Conservation (phyloP, 73 alveolate species). For the Paramecium bursaria region DNA sequence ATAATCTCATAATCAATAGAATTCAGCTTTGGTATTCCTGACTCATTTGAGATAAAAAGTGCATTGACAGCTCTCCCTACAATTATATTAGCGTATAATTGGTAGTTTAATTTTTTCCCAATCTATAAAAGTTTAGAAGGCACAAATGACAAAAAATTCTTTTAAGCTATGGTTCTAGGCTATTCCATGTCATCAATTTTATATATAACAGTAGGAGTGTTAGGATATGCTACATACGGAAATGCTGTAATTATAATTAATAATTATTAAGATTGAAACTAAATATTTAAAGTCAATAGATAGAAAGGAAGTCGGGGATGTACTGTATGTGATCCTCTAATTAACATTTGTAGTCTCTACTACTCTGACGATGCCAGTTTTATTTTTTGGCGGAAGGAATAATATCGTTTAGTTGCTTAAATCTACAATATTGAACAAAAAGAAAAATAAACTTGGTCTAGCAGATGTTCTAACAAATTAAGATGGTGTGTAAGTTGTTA, state of each 20-base stretch:
- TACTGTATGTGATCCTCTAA: slow-evolving; percentile 30
- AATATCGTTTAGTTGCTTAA: slow-evolving; percentile 22
- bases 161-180: slow-evolving; percentile 1
- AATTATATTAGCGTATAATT: slow-evolving; percentile 28
- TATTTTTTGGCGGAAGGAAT: slow-evolving; percentile 54
- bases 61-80: slow-evolving; percentile 54
- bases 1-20: not conserved
- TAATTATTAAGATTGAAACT: not conserved
- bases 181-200: slow-evolving; percentile 55
- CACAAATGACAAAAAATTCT: slow-evolving; percentile 6
- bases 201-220: slow-evolving; percentile 36
- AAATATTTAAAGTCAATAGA: slow-evolving; percentile 35
- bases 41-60: not conserved
- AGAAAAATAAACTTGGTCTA: no score
- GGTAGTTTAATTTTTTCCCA: slow-evolving; percentile 59
- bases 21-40: not conserved
- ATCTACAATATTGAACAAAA: not conserved
- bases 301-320: slow-evolving; percentile 29
- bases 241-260: not conserved
- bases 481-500: slow-evolving; percentile 17
- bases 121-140: slow-evolving; percentile 28
- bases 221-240: slow-evolving; percentile 62
- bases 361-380: slow-evolving; percentile 35
- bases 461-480: no score
- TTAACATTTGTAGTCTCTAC: slow-evolving; percentile 26